Base-by-base conservation (phyloP, 108 stramenopile species). In the Pseudonitzschia multiseries region DNA sequence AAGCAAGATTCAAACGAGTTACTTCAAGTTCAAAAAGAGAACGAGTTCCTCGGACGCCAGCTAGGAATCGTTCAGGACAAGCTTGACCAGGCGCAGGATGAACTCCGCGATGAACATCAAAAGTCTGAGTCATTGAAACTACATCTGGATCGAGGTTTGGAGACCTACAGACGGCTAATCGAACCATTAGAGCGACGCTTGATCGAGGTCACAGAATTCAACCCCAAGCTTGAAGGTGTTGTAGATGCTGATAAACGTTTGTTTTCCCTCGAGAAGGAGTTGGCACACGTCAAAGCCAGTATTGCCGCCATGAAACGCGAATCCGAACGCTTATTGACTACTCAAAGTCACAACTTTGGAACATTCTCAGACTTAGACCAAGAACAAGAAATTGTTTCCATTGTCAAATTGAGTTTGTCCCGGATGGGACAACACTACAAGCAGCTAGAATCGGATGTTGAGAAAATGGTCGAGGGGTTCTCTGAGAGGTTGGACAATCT, bases 21-120 rank as follows among this genome's bases (percentile, higher is more conserved):
- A 43, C 68, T 68, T 4, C 59, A 51, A 56, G 53, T 57, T n/a
- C 62, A 62, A 21, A 52, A 46, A 1, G 76, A 77, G 43, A 77
- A 51, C 33, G 70, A 77, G 14, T 77, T 71, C 28, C 53, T 70
- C 1, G 70, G 76, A 27, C 50, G 70, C 50, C 76, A 77, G 36
- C 70, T 77, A 5, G 76, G 69, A 17, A 71, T 42, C 24, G 70
- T 77, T 26, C 76, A 77, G 36, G 70, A 77, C 1, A 53, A 66
- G 27, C 54, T 77, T 43, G 76, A 77, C 54, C 21, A 48, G 42
- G 41, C 68, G 20, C 64, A 43, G 26, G 44, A 57, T 36, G 64
- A 65, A 14, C 64, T 77, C 24, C 41, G 69, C 0, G 70, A 68
- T 5, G 76, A 77, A 42, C 24, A 41, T 31, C 24, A 64, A 20